Evolutionary conservation across 2,329 filamentous ascomycete genomes (phyloP), one percentile per base, ranked within the genome.

Genomic region (Cercospora sp.): DNA sequence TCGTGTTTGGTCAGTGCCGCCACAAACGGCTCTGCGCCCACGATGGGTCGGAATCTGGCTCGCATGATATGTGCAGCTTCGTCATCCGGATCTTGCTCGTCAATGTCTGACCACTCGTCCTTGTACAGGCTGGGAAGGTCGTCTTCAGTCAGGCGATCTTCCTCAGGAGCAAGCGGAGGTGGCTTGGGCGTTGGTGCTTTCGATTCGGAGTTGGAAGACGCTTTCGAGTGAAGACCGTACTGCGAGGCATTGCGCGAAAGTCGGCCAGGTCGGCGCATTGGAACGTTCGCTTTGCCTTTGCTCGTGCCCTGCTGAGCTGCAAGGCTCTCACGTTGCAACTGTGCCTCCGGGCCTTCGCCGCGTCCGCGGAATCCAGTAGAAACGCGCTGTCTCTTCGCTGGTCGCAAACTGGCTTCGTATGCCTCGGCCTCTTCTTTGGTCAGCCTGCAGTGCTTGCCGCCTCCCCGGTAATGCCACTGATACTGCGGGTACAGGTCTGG

Each of bases 1-100:
- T 79, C 75, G 69, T 77, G 77, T 70, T 82, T 83, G 16, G 79
- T 83, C 28, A 85, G 73, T 1, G 80, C 76, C 7, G 76, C 76
- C 57, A 83, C 77, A 62, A 84, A 79, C 20, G 76, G 73, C 51
- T 82, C 80, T 1, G 80, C 75, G 57, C 82, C 79, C 10, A 80
- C 77, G 75, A 84, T 79, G 2, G 81, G 79, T 42, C 77, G 73
- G 69, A 80, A 84, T 5, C 76, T 72, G 7, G 72, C 77, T 65
- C 80, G 79, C 33, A 83, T 73, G 6, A 83, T 75, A 42, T 78
- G 79, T 60, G 81, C 81, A 5, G 83, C 82, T 23, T 73, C 71
- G 55, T 79, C 77, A 53, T 60, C 69, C 9, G 66, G 70, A 10
- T 76, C 75, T 45, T 76, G 73, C 7, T 69, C 70, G 23, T 70